Evolutionary conservation across 108 stramenopile genomes (phyloP).

Genomic region (Schizochytrium sp.): DNA sequence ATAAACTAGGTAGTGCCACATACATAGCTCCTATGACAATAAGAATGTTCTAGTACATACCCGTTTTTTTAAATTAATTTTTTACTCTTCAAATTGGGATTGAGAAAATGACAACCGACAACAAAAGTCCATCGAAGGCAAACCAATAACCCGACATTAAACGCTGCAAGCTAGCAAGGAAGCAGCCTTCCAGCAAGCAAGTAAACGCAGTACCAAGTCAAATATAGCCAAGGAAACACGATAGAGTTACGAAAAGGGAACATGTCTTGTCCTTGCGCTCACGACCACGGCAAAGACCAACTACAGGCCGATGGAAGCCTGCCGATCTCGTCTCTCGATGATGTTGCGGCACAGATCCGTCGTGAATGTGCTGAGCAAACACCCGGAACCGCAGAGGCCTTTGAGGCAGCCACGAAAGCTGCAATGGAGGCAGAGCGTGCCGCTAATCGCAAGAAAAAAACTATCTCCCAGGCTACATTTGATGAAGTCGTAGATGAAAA

Average conservation of each 20-base stretch:
- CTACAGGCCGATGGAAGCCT: not conserved
- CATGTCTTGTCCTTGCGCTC: constrained; percentile 29
- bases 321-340: constrained; percentile 40
- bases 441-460: constrained; percentile 52
- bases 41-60: too few species aligned
- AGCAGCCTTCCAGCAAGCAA: not conserved
- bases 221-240: too few species aligned
- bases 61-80: too few species aligned
- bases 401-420: constrained; percentile 42
- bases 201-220: too few species aligned
- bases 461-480: constrained; percentile 74
- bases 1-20: too few species aligned
- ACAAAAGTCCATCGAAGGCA: too few species aligned
- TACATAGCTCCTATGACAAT: too few species aligned
- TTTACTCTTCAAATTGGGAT: too few species aligned
- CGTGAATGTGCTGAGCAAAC: constrained; percentile 48
- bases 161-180: not conserved
- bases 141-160: not conserved
- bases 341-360: constrained; percentile 39
- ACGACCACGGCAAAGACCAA: not conserved
- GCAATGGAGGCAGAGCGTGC: constrained; percentile 14
- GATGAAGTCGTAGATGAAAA: constrained; percentile 76
- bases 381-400: not conserved
- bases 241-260: not conserved
- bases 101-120: too few species aligned